phyloP scores from a whole-genome alignment of 768 basidiomycete species.

The Boletus rubescentipes region DNA sequence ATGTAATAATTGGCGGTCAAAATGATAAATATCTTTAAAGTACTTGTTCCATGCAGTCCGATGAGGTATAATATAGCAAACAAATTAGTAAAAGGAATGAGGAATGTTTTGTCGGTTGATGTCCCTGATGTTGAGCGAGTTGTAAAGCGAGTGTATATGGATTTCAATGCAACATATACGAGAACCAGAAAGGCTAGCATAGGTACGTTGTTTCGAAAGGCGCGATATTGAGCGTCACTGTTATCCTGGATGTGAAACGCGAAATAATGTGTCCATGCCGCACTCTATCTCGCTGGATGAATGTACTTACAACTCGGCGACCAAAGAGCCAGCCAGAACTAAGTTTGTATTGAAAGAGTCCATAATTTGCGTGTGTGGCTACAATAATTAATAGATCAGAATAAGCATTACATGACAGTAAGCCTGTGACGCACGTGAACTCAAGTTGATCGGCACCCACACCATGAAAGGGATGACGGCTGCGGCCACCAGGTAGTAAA shows the following conservation, averaged over 20 bases:
- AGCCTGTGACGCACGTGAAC: conserved; percentile 58
- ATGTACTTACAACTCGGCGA: conserved; percentile 64
- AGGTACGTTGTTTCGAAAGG: conserved; percentile 80
- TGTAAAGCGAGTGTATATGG: conserved; percentile 40
- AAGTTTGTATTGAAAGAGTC: conserved; percentile 53
- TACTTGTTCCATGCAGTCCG: conserved; percentile 78
- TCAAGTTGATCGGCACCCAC: conserved; percentile 72
- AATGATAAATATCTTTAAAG: conserved; percentile 75
- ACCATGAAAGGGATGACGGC: conserved; percentile 71
- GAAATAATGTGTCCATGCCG: not conserved
- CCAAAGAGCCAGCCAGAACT: conserved; percentile 81
- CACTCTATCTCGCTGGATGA: not conserved
- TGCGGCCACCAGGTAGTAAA: conserved; percentile 64
- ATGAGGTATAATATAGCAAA: conserved; percentile 67
- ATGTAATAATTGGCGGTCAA: conserved; percentile 68
- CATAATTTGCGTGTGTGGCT: conserved; percentile 79
- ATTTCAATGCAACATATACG: conserved; percentile 58
- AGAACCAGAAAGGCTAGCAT: conserved; percentile 49
- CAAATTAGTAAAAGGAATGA: conserved; percentile 56
- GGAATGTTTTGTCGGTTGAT: conserved; percentile 32
- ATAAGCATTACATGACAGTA: not conserved
- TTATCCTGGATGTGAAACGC: conserved; percentile 64
- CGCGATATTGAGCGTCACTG: conserved; percentile 87
- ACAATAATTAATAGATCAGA: conserved; percentile 3
- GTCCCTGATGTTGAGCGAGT: conserved; percentile 23